Evolutionary conservation across 768 basidiomycete species (phyloP).

Genomic region (Podaxis sp.): DNA sequence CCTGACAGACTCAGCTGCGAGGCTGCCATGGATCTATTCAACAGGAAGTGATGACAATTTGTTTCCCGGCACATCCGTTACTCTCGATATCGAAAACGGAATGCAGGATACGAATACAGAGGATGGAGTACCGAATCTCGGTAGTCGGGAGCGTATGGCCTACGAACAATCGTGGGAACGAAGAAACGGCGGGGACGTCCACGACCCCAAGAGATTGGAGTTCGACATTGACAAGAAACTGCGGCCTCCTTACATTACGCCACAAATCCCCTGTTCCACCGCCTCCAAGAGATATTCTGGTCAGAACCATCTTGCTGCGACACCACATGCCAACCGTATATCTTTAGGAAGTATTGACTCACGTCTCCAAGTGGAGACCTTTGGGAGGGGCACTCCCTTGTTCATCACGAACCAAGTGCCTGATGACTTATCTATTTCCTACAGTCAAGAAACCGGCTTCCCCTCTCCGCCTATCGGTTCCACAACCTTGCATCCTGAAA

Average conservation of each 20-base stretch:
- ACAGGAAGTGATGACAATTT: conserved; percentile 22
- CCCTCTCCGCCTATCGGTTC: conserved; percentile 21
- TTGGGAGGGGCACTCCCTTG: conserved; percentile 8
- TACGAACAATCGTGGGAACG: conserved; percentile 34
- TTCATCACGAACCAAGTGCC: conserved; percentile 12
- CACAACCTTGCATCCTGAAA: conserved; percentile 16
- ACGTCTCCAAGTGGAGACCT: conserved; percentile 8
- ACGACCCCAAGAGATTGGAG: conserved; percentile 37
- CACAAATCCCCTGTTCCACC: conserved; percentile 22
- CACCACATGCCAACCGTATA: conserved; percentile 1
- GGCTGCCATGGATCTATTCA: conserved; percentile 33
- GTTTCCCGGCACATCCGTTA: conserved; percentile 23
- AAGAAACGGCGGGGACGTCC: conserved; percentile 41
- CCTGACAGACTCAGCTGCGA: conserved; percentile 29
- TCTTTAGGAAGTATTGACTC: conserved; percentile 8
- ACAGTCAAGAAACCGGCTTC: conserved; percentile 5
- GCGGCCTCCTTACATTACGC: conserved; percentile 20
- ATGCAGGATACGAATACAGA: conserved; percentile 15
- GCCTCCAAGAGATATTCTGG: conserved; percentile 22
- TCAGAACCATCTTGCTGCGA: neutral
- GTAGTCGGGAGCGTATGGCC: conserved; percentile 26
- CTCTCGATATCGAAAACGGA: conserved; percentile 22
- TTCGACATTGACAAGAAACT: conserved; percentile 24
- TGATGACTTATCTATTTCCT: conserved; percentile 7
- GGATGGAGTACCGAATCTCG: conserved; percentile 22